A percentile compares a stretch with the other conserved stretches of the same genome.
phyloP scores from a whole-genome alignment of 139 green algal genomes.

The Chlorella sp. region DNA sequence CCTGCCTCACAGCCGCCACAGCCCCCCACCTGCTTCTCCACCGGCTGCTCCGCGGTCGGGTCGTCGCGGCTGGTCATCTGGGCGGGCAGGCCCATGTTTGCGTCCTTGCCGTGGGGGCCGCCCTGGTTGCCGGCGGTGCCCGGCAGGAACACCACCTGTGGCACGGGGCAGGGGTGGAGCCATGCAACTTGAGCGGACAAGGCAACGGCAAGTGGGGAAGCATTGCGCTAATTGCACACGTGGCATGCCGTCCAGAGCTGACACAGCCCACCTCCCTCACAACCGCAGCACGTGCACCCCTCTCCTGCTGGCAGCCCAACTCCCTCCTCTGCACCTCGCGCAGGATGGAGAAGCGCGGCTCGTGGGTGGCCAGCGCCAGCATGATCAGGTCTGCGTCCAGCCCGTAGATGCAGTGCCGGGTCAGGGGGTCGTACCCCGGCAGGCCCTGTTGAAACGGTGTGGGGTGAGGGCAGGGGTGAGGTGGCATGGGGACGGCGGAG shows the following conservation, averaged over 20 bases:
- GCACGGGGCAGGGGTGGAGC: neutral
- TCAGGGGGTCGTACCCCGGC: constrained; percentile 87
- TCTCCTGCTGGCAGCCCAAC: too few relatives aligned
- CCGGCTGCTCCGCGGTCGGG: neutral
- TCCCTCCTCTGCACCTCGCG: too few relatives aligned
- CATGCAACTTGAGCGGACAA: too few relatives aligned
- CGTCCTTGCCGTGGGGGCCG: constrained; percentile 2
- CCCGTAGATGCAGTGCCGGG: constrained; percentile 88
- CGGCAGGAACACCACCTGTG: constrained; percentile 32
- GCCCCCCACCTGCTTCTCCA: constrained; percentile 20
- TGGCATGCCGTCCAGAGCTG: too few relatives aligned
- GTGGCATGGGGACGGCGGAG: too few relatives aligned
- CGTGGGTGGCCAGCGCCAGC: constrained; percentile 93
- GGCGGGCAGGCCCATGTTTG: constrained; percentile 4
- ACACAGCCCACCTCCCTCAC: too few relatives aligned
- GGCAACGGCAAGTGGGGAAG: too few relatives aligned
- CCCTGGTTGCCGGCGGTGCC: neutral
- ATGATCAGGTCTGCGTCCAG: constrained; percentile 99
- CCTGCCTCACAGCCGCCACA: neutral
- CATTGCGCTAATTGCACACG: too few relatives aligned
- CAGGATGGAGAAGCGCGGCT: constrained; percentile 92
- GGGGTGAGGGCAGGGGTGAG: too few relatives aligned
- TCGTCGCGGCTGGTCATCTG: neutral
- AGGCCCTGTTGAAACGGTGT: constrained; percentile 44
- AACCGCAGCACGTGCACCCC: too few relatives aligned